A percentile compares a stretch with the other conserved stretches of the same genome.
phyloP scores from a whole-genome alignment of 2,329 filamentous ascomycete species.

The Hypoxylon sp. region DNA sequence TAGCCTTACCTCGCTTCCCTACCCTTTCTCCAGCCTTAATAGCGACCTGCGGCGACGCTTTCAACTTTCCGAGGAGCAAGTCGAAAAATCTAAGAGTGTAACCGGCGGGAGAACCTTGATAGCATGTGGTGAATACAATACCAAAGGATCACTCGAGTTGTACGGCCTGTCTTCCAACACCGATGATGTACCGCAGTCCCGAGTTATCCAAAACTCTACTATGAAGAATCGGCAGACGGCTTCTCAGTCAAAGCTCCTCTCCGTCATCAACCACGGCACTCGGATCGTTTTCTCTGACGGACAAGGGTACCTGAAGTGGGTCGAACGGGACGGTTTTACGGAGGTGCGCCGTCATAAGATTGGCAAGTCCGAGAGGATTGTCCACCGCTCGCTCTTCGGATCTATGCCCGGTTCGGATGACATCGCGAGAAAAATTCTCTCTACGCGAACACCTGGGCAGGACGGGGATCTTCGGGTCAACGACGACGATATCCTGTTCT shows the following conservation, averaged over 20 bases:
- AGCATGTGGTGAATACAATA: slow-evolving; percentile 91
- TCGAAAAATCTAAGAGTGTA: slow-evolving; percentile 67
- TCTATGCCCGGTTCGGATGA: slow-evolving; percentile 73
- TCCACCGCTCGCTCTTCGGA: slow-evolving; percentile 66
- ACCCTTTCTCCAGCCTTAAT: slow-evolving; percentile 75
- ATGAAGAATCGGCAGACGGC: slow-evolving; percentile 88
- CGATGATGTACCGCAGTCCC: slow-evolving; percentile 43
- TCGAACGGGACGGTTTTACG: slow-evolving; percentile 84
- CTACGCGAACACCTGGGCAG: slow-evolving; percentile 63
- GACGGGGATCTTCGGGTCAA: slow-evolving; percentile 56
- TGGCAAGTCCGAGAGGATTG: slow-evolving; percentile 66
- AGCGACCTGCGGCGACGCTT: slow-evolving; percentile 70
- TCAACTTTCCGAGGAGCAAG: slow-evolving; percentile 68
- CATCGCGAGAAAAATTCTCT: slow-evolving; percentile 84
- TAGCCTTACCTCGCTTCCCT: slow-evolving; percentile 78
- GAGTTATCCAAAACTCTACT: slow-evolving; percentile 62
- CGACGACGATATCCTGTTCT: slow-evolving; percentile 81
- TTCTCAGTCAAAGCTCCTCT: slow-evolving; percentile 84
- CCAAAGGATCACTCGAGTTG: slow-evolving; percentile 90
- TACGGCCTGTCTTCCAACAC: slow-evolving; percentile 72
- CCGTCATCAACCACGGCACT: slow-evolving; percentile 84
- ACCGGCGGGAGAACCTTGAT: slow-evolving; percentile 76
- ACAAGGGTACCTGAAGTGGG: slow-evolving; percentile 88
- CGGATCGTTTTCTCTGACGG: slow-evolving; percentile 87
- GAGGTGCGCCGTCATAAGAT: slow-evolving; percentile 70